Evolutionary conservation across 208 protist genomes (phyloP).

Genomic region (Acanthamoeba sp.): DNA sequence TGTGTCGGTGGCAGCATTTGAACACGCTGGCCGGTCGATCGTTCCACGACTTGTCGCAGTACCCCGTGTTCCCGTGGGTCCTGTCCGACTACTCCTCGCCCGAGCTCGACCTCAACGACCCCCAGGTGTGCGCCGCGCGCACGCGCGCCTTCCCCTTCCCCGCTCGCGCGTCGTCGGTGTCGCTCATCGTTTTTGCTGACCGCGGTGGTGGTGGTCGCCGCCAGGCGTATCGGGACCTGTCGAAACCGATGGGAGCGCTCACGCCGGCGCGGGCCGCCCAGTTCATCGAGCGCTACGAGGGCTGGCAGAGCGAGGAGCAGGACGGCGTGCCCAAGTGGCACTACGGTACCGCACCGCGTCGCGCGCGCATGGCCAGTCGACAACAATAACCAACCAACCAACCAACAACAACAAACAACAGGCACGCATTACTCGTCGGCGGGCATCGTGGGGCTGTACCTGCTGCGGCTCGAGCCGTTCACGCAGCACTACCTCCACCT

Average conservation of each 20-base stretch:
- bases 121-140: slow-evolving; percentile 89
- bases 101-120: slow-evolving; percentile 93
- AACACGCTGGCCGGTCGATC: slow-evolving; percentile 97
- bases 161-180: no score
- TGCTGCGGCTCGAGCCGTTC: slow-evolving; percentile 98
- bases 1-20: slow-evolving; percentile 86
- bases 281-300: slow-evolving; percentile 76
- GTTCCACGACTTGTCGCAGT: slow-evolving; percentile 98
- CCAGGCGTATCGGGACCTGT: slow-evolving; percentile 92
- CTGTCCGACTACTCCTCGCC: slow-evolving; percentile 95
- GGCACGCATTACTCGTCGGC: slow-evolving; percentile 98
- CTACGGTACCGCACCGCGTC: no score
- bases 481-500: slow-evolving; percentile 85
- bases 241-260: slow-evolving; percentile 96
- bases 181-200: no score
- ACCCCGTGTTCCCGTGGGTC: slow-evolving; percentile 99
- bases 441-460: slow-evolving; percentile 96
- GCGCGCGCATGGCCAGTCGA: no score
- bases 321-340: slow-evolving; percentile 96
- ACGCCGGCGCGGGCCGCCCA: slow-evolving; percentile 78
- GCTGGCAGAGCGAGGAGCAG: slow-evolving; percentile 78
- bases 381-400: no score
- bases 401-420: no score
- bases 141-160: no score
- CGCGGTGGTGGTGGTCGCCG: no score